Evolutionary conservation across 352 stramenopile genomes (phyloP).

Genomic region (Hyaloperonospora arabidopsidis): DNA sequence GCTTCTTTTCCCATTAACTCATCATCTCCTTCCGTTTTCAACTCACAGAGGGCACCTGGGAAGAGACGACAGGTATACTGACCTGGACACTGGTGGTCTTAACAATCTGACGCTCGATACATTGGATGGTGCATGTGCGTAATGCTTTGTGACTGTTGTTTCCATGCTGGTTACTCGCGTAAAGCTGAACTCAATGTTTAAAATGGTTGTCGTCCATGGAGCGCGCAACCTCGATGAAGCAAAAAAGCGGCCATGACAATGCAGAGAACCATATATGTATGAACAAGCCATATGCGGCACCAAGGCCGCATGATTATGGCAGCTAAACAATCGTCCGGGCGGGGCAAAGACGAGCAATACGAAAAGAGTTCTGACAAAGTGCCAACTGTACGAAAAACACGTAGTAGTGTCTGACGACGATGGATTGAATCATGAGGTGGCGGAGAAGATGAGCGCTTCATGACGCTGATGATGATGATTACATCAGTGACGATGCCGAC

Average conservation of each 20-base stretch:
- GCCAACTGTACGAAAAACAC: conserved; percentile 14
- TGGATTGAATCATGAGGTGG: conserved; percentile 23
- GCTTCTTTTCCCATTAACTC: conserved; percentile 1
- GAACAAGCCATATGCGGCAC: conserved; percentile 5
- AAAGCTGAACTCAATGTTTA: conserved; percentile 10
- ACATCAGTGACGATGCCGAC: conserved; percentile 19
- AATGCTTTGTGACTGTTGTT: not conserved
- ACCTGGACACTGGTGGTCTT: conserved; percentile 23
- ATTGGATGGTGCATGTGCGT: conserved; percentile 24
- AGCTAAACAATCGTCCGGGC: conserved; percentile 18
- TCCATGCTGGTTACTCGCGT: no score
- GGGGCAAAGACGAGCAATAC: conserved; percentile 30
- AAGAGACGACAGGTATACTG: conserved; percentile 16
- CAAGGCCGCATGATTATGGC: conserved; percentile 1
- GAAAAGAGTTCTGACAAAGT: conserved; percentile 28
- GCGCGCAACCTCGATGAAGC: no score
- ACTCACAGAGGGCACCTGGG: conserved; percentile 16
- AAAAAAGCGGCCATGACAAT: conserved; percentile 6
- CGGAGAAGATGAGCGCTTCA: conserved; percentile 19
- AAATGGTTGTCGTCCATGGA: no score
- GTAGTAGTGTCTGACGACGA: conserved; percentile 14
- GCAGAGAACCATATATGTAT: conserved; percentile 9
- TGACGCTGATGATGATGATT: conserved; percentile 18
- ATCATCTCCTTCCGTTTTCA: not conserved
- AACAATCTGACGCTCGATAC: conserved; percentile 25